phyloP scores from a whole-genome alignment of 2,329 filamentous ascomycete species.

The Phaeosphaeriaceae sp. region DNA sequence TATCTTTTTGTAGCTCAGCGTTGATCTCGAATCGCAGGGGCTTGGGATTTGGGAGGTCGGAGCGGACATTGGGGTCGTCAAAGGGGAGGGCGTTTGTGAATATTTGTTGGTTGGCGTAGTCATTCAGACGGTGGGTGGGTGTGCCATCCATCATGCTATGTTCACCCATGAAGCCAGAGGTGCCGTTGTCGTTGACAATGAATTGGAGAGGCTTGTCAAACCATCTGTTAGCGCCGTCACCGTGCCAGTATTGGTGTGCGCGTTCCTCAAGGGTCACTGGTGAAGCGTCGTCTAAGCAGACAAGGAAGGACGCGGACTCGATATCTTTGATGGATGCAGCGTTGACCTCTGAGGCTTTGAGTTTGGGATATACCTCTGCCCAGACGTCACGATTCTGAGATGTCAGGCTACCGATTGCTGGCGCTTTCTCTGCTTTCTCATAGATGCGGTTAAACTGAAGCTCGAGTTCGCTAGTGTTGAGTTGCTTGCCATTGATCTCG shows the following conservation, averaged over 20 bases:
- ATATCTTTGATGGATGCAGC: slow-evolving; percentile 78
- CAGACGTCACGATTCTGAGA: slow-evolving; percentile 93
- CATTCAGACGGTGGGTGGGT: slow-evolving; percentile 94
- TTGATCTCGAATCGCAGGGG: slow-evolving; percentile 80
- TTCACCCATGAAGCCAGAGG: slow-evolving; percentile 96
- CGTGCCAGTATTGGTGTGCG: slow-evolving; percentile 96
- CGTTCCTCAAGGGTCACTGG: slow-evolving; percentile 96
- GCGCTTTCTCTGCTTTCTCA: slow-evolving; percentile 67
- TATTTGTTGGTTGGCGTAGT: slow-evolving; percentile 90
- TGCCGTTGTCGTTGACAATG: slow-evolving; percentile 97
- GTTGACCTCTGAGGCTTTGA: slow-evolving; percentile 79
- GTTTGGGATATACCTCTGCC: slow-evolving; percentile 70
- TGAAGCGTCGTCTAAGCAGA: slow-evolving; percentile 90
- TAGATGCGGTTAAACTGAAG: slow-evolving; percentile 87
- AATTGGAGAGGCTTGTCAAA: slow-evolving; percentile 98
- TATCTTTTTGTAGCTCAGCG: slow-evolving; percentile 74
- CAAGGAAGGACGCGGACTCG: slow-evolving; percentile 86
- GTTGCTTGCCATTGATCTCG: slow-evolving; percentile 79
- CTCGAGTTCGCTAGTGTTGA: slow-evolving; percentile 90
- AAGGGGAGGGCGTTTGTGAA: slow-evolving; percentile 95
- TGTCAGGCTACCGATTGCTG: slow-evolving; percentile 83
- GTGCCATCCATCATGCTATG: slow-evolving; percentile 99
- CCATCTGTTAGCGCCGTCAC: slow-evolving; percentile 94
- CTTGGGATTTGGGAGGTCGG: slow-evolving; percentile 80
- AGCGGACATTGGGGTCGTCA: slow-evolving; percentile 76